Percentiles rank a stretch among this genome's conserved stretches.
Conservation (phyloP, 768 basidiomycete genomes). For the Pholiota conissans region DNA sequence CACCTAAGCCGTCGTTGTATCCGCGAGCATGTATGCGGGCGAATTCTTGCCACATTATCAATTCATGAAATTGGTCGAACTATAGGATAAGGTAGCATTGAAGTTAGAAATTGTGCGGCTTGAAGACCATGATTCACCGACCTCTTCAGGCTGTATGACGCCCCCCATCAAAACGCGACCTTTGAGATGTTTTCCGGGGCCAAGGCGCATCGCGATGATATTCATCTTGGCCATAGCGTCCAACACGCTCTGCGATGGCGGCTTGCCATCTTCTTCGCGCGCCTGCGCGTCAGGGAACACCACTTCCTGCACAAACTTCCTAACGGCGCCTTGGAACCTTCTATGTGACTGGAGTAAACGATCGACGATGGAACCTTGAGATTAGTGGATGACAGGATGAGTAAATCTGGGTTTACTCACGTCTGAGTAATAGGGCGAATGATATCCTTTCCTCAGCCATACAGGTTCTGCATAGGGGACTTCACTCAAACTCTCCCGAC, state of each 20-base stretch:
- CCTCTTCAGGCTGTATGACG: constrained; percentile 74
- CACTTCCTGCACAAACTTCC: constrained; percentile 71
- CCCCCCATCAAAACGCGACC: constrained; percentile 76
- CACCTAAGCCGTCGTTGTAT: constrained; percentile 73
- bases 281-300: constrained; percentile 56
- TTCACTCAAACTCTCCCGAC: constrained; percentile 56
- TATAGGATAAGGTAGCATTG: no score
- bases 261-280: constrained; percentile 81
- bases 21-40: constrained; percentile 70
- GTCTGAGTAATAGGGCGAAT: constrained; percentile 74
- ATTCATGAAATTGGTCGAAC: constrained; percentile 81
- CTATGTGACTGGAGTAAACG: constrained; percentile 46
- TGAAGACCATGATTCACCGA: no score
- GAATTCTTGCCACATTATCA: constrained; percentile 72
- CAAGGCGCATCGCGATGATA: constrained; percentile 74
- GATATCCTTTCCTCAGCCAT: constrained; percentile 73
- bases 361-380: constrained; percentile 35
- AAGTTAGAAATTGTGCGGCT: no score
- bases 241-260: constrained; percentile 67
- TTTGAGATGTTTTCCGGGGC: constrained; percentile 83
- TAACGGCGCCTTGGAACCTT: constrained; percentile 53
- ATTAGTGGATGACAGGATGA: background rate
- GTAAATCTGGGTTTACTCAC: constrained; percentile 36
- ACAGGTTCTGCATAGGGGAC: constrained; percentile 91
- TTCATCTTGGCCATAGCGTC: constrained; percentile 59